phyloP scores from a whole-genome alignment of 305 asterid genomes.

The Fraxinus xanthoxyloides region DNA sequence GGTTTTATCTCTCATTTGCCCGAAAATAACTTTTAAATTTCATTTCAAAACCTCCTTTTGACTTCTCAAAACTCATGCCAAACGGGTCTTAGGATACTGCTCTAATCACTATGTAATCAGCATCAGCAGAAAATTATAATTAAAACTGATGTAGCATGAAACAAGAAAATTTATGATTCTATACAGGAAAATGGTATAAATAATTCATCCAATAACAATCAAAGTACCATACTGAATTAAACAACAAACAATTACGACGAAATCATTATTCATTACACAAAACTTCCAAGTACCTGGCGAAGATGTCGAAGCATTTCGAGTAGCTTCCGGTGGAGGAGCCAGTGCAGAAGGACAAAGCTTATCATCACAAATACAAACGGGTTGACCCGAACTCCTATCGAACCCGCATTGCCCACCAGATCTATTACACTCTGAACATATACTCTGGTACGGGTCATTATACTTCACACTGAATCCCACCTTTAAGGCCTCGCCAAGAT shows the following conservation, averaged over 20 bases:
- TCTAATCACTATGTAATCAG: neutral
- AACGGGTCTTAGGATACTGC: neutral
- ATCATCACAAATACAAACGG: constrained; percentile 56
- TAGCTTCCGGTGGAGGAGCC: constrained; percentile 11
- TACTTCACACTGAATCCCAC: constrained; percentile 57
- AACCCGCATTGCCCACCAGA: constrained; percentile 64
- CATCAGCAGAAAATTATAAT: neutral
- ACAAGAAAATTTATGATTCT: neutral
- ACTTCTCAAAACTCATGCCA: neutral
- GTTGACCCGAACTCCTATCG: constrained; percentile 28
- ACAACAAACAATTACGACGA: too few species aligned
- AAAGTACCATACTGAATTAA: too few species aligned
- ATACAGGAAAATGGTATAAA: too few species aligned
- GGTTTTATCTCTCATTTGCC: neutral
- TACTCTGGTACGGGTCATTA: constrained; percentile 38
- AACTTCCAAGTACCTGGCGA: constrained; percentile 29
- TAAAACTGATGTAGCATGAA: neutral
- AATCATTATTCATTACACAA: neutral
- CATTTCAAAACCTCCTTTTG: too few species aligned
- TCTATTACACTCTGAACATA: constrained; percentile 40
- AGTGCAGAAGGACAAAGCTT: constrained; percentile 33
- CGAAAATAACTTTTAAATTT: too few species aligned
- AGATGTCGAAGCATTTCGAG: constrained; percentile 18
- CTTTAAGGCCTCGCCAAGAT: constrained; percentile 46
- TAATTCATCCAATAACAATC: too few species aligned